Conservation (phyloP, 768 basidiomycete genomes). For the Lyophyllum shimeji region DNA sequence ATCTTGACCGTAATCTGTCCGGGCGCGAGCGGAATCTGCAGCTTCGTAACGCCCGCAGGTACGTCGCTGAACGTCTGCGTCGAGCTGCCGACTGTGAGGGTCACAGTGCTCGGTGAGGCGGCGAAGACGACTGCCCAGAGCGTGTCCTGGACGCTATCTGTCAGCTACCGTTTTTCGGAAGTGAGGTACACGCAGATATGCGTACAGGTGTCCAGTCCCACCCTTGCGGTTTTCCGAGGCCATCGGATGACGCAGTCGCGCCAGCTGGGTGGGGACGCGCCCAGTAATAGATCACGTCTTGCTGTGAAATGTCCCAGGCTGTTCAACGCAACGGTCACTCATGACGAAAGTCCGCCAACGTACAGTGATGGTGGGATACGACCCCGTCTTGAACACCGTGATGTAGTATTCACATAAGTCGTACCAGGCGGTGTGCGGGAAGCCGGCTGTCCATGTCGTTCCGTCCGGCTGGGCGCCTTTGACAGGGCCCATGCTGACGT, state of each 20-base stretch:
- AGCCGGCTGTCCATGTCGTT: conserved; percentile 42
- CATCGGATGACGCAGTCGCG: conserved; percentile 43
- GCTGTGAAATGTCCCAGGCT: conserved; percentile 22
- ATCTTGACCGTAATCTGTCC: conserved; percentile 59
- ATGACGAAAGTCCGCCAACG: conserved; percentile 16
- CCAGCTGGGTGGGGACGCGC: conserved; percentile 62
- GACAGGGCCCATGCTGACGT: conserved; percentile 53
- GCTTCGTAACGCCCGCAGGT: conserved; percentile 55
- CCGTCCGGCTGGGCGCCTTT: conserved; percentile 46
- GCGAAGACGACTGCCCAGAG: conserved; percentile 70
- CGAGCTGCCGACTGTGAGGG: conserved; percentile 43
- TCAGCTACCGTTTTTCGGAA: neutral
- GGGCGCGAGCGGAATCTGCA: conserved; percentile 55
- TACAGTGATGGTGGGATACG: conserved; percentile 57
- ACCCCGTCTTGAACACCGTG: conserved; percentile 65
- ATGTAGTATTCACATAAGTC: conserved; percentile 67
- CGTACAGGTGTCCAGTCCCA: conserved; percentile 53
- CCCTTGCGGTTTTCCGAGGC: conserved; percentile 45
- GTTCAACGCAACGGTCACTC: neutral
- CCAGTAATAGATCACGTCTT: conserved; percentile 55
- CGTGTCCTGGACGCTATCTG: conserved; percentile 39
- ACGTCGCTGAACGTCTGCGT: conserved; percentile 40
- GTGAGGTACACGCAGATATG: conserved; percentile 12
- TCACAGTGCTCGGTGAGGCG: conserved; percentile 50
- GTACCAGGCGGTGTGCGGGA: conserved; percentile 55